Conservation (phyloP, 108 stramenopile species). For the Mediolabrus comicus region DNA sequence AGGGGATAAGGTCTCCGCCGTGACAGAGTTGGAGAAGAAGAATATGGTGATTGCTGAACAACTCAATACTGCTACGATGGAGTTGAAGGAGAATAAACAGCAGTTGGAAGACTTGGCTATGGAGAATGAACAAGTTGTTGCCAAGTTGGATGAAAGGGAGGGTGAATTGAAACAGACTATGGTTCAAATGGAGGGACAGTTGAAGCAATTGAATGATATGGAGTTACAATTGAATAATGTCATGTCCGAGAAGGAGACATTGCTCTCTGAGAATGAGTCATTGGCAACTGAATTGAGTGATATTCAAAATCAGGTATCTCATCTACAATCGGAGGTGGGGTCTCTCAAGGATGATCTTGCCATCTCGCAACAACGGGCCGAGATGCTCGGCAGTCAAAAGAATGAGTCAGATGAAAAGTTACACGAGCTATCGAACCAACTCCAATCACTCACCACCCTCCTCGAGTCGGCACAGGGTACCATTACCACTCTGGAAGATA, state of each 20-base stretch:
- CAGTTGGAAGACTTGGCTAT: conserved; percentile 22
- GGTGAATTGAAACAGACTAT: neutral
- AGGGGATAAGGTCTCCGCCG: conserved; percentile 9
- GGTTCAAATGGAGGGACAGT: neutral
- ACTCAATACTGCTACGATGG: neutral
- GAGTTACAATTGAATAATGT: neutral
- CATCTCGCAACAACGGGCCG: conserved; percentile 21
- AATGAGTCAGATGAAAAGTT: conserved; percentile 16
- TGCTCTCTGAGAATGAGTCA: conserved; percentile 23
- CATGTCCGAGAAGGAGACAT: neutral
- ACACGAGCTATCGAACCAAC: conserved; percentile 10
- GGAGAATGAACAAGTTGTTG: conserved; percentile 24
- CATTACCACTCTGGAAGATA: conserved; percentile 12
- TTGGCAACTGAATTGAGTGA: conserved; percentile 26
- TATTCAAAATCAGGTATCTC: conserved; percentile 15
- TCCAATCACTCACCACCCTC: conserved; percentile 21
- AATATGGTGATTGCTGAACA: conserved; percentile 3
- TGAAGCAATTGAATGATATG: neutral
- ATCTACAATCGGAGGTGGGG: conserved; percentile 1
- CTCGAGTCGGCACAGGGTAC: conserved; percentile 16
- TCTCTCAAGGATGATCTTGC: conserved; percentile 12
- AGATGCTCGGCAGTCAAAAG: conserved; percentile 6
- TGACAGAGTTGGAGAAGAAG: conserved; percentile 12
- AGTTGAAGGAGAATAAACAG: conserved; percentile 9
- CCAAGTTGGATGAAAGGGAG: conserved; percentile 13